Conservation (phyloP, 257 asterid species). For the Nicotiana knightiana region DNA sequence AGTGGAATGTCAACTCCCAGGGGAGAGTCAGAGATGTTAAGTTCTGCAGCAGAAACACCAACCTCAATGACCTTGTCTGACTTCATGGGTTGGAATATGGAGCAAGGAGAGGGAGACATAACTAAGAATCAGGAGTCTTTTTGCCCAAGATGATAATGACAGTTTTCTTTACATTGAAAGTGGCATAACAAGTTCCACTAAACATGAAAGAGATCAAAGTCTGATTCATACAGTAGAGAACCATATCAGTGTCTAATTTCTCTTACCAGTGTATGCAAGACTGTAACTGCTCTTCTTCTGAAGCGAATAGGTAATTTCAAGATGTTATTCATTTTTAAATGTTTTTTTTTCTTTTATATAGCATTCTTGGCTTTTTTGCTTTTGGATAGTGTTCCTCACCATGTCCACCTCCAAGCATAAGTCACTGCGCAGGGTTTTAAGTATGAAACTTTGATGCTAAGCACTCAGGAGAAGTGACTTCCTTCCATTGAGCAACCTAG, state of each 20-base stretch:
- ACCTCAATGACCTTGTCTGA: constrained; percentile 55
- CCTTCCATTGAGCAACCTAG: background rate
- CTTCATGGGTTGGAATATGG: constrained; percentile 70
- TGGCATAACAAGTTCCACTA: constrained; percentile 51
- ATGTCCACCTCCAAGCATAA: background rate
- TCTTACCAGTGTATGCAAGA: constrained; percentile 5
- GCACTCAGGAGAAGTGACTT: too few relatives aligned
- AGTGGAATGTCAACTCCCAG: constrained; percentile 26
- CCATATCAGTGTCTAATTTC: background rate
- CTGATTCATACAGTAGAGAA: background rate
- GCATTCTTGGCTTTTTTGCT: background rate
- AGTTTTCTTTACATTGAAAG: constrained; percentile 37
- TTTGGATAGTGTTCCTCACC: background rate
- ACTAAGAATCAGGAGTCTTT: constrained; percentile 22
- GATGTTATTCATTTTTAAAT: background rate
- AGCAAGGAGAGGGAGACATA: constrained; percentile 19
- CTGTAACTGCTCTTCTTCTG: constrained; percentile 16
- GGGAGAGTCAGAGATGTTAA: constrained; percentile 31
- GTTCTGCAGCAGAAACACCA: constrained; percentile 38
- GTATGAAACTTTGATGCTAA: too few relatives aligned
- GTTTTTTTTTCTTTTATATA: background rate
- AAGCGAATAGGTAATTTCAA: constrained; percentile 27
- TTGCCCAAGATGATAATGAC: constrained; percentile 25
- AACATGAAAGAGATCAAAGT: background rate
- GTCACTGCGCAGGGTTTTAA: background rate